Evolutionary conservation across 2,329 filamentous ascomycete species (phyloP).

Genomic region (Talaromyces piceae): DNA sequence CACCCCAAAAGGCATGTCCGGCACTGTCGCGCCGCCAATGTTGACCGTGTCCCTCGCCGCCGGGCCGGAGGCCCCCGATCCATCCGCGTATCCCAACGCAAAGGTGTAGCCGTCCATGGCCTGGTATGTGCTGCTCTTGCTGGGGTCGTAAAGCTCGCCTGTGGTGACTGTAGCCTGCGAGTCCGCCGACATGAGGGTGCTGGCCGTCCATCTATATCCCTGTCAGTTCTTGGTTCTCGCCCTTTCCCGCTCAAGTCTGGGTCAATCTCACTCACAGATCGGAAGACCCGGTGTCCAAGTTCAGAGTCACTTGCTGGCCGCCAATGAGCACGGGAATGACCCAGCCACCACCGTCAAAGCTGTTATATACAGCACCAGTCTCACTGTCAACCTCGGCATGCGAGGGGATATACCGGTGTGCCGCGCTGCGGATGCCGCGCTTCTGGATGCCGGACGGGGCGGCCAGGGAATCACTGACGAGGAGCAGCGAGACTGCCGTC

Average conservation of each 20-base stretch:
- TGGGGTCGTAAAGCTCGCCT: not conserved
- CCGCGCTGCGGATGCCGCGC: not conserved
- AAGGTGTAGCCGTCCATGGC: not conserved
- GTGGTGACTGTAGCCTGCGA: not conserved
- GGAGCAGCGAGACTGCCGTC: not conserved
- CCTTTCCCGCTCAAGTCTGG: not conserved
- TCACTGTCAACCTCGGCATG: not conserved
- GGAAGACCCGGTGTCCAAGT: not conserved
- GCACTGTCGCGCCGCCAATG: not conserved
- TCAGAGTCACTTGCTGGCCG: not conserved
- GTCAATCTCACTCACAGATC: not conserved
- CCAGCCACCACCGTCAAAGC: not conserved
- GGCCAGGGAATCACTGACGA: not conserved
- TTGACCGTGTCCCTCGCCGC: not conserved
- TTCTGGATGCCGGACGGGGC: not conserved
- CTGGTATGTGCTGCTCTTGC: not conserved
- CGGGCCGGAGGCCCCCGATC: not conserved
- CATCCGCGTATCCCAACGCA: not conserved
- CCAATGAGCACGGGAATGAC: not conserved
- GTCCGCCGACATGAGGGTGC: not conserved
- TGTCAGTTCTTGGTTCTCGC: not conserved
- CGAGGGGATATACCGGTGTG: not conserved
- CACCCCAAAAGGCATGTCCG: not conserved
- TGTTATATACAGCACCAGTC: not conserved
- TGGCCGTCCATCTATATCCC: not conserved